Evolutionary conservation across 179 eudicot genomes (phyloP), one percentile per base, ranked within the genome.

Genomic region (Beta macrorhiza): DNA sequence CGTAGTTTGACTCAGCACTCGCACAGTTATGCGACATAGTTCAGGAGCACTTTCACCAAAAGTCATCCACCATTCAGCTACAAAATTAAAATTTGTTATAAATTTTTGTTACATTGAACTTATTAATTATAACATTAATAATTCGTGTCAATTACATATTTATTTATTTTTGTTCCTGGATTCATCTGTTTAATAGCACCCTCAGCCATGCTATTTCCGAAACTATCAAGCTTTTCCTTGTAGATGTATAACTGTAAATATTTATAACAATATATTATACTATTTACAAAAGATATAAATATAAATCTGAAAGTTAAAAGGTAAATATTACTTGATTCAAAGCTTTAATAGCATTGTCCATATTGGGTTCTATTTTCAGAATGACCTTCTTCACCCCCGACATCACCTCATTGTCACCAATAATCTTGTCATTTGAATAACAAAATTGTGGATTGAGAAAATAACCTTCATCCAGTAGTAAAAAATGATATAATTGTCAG

Each of bases 11-110:
- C 68, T 79, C 19, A 69, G 44, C 7, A 57, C 58, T 5, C 3
- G 53, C 0, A 78, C 59, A 0, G 0, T 71, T 12, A 77, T 63
- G 0, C 12, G 2, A 22, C 14, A 20, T 12, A 63, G 71, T 62
- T 63, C 16, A 0, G 47, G 15, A 29, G 45, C 25, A 14, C 47
- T 77, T 22, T 77, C 20, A 5, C 79, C 79, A 63, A 45, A 77
- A 0, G 71, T 77, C 55, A 77, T 3, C 81, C 67, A 79, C 67
- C 81, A 70, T 7, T 19, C 44, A n/a, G 81, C 75, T 68, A 42
- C 55, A 67, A 17, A 44, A 6, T n/a, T 0, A 1, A n/a, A 65
- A 64, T 20, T n/a, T 20, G 56, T 19, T 44, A 19, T 1, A 6
- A 20, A 1, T 7, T 37, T 5, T 49, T 19, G 5, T 70, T 45